Conservation (phyloP, 805 yeast genomes). For the Ascoidea asiatica region DNA sequence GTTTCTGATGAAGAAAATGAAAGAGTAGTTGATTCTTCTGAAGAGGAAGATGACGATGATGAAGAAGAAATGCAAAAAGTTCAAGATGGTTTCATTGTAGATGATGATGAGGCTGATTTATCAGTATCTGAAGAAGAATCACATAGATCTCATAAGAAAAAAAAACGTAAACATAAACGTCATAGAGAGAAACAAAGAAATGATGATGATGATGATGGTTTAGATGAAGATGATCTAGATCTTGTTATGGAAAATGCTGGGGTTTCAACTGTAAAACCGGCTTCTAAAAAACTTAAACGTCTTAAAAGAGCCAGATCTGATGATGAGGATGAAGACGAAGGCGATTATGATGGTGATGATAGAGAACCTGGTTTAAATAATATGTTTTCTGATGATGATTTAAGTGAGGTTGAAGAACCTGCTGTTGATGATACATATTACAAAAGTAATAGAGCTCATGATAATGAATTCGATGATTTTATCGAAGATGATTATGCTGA, state of each 20-base stretch:
- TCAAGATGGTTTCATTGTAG: conserved; percentile 11
- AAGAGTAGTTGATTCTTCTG: conserved; percentile 8
- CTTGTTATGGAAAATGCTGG: conserved; percentile 86
- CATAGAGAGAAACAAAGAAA: conserved; percentile 21
- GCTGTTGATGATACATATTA: conserved; percentile 19
- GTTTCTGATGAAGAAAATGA: conserved; percentile 3
- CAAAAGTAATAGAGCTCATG: conserved; percentile 18
- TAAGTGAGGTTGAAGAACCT: conserved; percentile 22
- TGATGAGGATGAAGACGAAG: conserved; percentile 27
- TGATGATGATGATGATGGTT: conserved; percentile 40
- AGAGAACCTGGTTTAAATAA: conserved; percentile 37
- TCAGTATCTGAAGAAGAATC: conserved; percentile 13
- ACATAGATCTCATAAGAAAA: conserved; percentile 16
- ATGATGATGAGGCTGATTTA: conserved; percentile 10
- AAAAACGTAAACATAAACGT: conserved; percentile 22
- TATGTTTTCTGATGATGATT: conserved; percentile 57
- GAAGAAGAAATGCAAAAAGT: conserved; percentile 10
- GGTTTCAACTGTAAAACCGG: conserved; percentile 22
- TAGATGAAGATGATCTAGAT: conserved; percentile 94
- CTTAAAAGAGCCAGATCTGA: conserved; percentile 55
- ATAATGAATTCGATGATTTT: conserved; percentile 91
- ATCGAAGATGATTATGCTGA: conserved; percentile 96
- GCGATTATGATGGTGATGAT: conserved; percentile 2
- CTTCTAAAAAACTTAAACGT: conserved; percentile 53
- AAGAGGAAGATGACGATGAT: conserved; percentile 12